Percentiles rank a stretch among this genome's conserved stretches.
These are phyloP conservation scores for Cordyceps militaris DNA, from an alignment of 2,329 filamentous ascomycete genomes.

Conservation along the genomic window DNA sequence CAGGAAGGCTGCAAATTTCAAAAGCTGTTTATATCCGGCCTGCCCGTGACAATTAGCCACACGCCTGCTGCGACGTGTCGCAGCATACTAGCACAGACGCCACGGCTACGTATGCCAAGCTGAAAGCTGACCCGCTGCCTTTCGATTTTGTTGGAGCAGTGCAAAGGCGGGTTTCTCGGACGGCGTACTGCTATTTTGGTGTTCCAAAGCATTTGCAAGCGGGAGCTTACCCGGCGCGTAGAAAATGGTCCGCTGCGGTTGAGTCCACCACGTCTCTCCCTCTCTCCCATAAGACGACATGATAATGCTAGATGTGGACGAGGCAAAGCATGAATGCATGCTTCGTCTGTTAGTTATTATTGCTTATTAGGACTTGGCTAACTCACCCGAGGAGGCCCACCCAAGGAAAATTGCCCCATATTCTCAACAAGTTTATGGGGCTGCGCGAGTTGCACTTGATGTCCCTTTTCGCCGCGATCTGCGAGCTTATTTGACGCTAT, in stretches of 20 bases:
- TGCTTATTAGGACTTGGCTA: background rate
- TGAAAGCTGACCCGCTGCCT: background rate
- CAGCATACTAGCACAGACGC: background rate
- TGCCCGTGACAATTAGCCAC: background rate
- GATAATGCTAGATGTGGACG: background rate
- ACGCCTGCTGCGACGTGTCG: background rate
- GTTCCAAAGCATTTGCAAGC: background rate
- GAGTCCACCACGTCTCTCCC: background rate
- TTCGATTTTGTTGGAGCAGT: background rate
- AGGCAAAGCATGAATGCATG: background rate
- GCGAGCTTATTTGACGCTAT: background rate
- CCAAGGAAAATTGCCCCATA: background rate
- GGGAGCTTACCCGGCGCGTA: too few species aligned
- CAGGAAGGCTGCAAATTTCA: background rate
- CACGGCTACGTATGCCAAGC: background rate
- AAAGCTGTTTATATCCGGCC: background rate
- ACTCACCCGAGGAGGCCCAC: background rate
- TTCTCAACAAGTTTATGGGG: background rate
- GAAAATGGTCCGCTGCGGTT: background rate
- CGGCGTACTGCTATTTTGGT: background rate
- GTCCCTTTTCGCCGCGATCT: background rate
- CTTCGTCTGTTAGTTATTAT: background rate
- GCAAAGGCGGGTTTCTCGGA: background rate
- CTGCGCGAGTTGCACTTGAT: background rate
- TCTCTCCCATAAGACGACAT: background rate